Evolutionary conservation across 2,329 filamentous ascomycete genomes (phyloP), one percentile per base, ranked within the genome.

Genomic region (Diaporthe sp.): DNA sequence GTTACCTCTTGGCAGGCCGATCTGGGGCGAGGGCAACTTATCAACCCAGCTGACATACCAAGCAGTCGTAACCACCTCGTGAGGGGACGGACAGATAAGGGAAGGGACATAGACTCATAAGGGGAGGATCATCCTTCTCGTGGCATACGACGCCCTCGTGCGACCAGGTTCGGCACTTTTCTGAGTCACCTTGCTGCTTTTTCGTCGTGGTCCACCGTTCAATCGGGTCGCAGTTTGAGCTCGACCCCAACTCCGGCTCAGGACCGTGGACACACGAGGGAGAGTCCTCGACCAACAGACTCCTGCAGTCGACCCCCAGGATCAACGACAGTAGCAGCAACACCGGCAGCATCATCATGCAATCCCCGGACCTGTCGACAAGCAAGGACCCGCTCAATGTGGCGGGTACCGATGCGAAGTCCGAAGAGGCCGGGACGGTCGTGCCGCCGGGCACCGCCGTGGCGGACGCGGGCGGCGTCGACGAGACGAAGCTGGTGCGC

Each of bases 401-500:
- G 60, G 22, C 57, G n/a, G 58, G 35, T 28, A 30, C 47, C 33
- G 70, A 64, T 28, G 33, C 12, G 2, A 58, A 33, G 33, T 72
- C 70, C 4, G 70, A 64, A 15, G 60, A 72, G 6, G 57, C 70
- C n/a, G 70, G 70, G 33, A 42, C 47, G 57, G 35, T 30, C n/a
- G 42, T 72, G 17, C 25, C 57, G 3, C 17, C 8, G 10, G 38
- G 50, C 45, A 7, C 60, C 57, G 28, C 70, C 15, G 33, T 22
- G 28, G 57, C 55, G 17, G 70, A 45, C 25, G n/a, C n/a, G n/a
- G 45, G 33, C 19, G 47, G 70, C 57, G 68, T 66, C 74, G 80
- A 84, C n/a, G 86, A 94, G 82, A 86, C 85, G 78, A 88, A 86
- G 77, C 85, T 94, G 30, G 85, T 94, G 57, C 86, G 90, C 72